Base-by-base conservation (phyloP, 306 rosid species). In the Herpetospermum pedunculosum region DNA sequence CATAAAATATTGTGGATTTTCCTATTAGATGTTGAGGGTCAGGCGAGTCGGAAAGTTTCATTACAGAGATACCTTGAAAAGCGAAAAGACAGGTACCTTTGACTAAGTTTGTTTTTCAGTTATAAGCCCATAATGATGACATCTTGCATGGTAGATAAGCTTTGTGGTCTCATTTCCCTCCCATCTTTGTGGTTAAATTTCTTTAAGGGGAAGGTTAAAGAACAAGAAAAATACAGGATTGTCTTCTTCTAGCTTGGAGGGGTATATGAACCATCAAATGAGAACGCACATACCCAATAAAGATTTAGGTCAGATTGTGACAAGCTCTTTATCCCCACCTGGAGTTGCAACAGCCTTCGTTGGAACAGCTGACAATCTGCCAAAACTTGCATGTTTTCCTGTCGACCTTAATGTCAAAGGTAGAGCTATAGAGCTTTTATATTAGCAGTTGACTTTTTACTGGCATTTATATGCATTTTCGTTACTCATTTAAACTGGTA, bases 321-420 rank as follows among this genome's bases (percentile, higher is more conserved):
- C 96, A 29, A 77, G 84, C 79, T 89, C 99, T 78, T 94, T 94
- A 9, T 87, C 97, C 47, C 96, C 87, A 81, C 84, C 89, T 67
- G 92, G 84, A 47, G 70, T 78, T 49, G 80, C 88, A 47, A 89
- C 79, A 74, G 82, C 77, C 79, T 84, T 77, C 12, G 68, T 83
- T 82, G 84, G 88, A 79, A 73, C 89, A 72, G 79, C 84, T 75
- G 88, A 84, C 72, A 84, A 89, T 80, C 97, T 84, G 84, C 83
- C 80, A 34, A 89, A 80, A 77, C 77, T 79, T 81, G 52, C 81
- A 26, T 63, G 79, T 78, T 88, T 88, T 75, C 91, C 92, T 64
- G 87, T 89, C 81, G 96, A 91, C 86, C 96, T 95, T 80, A 89
- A 95, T 68, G 90, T 91, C 81, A 85, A 89, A 70, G 90, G 99